Conservation (phyloP, 73 alveolate genomes). For the Tetrahymena elliotti region DNA sequence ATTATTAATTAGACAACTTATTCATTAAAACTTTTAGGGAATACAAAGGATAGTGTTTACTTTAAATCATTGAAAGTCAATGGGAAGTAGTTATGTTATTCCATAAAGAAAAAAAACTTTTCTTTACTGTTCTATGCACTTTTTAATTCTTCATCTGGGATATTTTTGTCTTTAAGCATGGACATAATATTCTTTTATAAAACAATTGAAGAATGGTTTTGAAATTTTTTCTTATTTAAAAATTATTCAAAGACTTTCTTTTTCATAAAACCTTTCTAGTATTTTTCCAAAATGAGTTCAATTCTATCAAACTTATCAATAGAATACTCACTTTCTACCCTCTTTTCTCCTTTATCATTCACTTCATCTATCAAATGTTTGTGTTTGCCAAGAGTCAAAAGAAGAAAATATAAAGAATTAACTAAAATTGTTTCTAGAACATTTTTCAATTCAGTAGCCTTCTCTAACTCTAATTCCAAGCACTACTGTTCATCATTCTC, state of each 20-base stretch:
- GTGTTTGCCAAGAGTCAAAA: neutral
- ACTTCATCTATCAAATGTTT: neutral
- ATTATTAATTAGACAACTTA: neutral
- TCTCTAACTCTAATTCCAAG: neutral
- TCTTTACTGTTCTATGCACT: neutral
- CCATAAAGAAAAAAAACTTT: neutral
- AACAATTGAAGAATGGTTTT: neutral
- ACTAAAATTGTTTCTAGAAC: neutral
- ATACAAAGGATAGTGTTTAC: neutral
- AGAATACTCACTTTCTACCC: neutral
- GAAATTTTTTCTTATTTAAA: neutral
- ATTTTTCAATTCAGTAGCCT: neutral
- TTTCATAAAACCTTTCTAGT: neutral
- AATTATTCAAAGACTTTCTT: neutral
- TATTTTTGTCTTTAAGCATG: neutral
- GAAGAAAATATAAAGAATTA: neutral
- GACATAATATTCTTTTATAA: neutral
- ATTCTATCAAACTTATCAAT: neutral
- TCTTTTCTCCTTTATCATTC: neutral
- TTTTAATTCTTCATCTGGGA: neutral
- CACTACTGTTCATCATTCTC: neutral
- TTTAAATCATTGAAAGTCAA: neutral
- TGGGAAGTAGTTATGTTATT: neutral
- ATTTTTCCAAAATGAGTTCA: neutral
- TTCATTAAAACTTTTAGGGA: neutral